Conservation (phyloP, 1,284 basidiomycete species). For the Microbotryum violaceum region DNA sequence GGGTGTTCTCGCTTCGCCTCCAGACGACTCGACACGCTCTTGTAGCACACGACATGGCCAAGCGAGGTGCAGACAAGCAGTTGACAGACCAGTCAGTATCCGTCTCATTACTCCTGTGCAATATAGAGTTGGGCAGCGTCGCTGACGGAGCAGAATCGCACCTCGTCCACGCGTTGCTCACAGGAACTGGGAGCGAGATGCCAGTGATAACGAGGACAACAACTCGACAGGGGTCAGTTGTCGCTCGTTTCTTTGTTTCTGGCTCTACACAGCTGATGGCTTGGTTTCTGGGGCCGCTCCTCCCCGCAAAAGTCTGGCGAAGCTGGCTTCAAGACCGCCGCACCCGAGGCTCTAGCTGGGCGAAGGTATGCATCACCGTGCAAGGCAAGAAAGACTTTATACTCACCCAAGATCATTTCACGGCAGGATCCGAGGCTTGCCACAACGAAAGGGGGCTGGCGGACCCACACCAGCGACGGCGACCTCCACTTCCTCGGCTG, state of each 20-base stretch:
- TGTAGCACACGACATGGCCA: conserved; percentile 13
- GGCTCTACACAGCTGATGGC: conserved; percentile 3
- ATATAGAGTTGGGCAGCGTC: neutral
- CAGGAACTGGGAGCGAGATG: conserved; percentile 28
- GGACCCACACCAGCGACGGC: conserved; percentile 13
- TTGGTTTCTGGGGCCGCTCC: neutral
- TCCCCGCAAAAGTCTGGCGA: neutral
- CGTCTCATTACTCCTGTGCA: neutral
- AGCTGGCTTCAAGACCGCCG: too few relatives aligned
- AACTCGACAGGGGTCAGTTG: neutral
- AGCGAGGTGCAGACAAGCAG: conserved; percentile 34
- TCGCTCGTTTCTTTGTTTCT: neutral
- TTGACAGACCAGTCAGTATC: conserved; percentile 26
- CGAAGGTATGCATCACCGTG: neutral
- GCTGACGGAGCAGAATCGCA: neutral
- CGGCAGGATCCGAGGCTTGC: conserved; percentile 43
- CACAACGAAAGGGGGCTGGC: conserved; percentile 32
- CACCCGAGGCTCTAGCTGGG: too few relatives aligned
- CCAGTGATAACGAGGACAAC: conserved; percentile 20
- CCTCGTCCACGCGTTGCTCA: neutral
- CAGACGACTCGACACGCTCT: too few relatives aligned
- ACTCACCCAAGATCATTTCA: neutral
- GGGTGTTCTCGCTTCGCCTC: too few relatives aligned
- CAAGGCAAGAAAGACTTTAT: neutral
- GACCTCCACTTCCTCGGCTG: conserved; percentile 9